Evolutionary conservation across 345 rosid genomes (phyloP).

Genomic region (Streptanthus diversifolius): DNA sequence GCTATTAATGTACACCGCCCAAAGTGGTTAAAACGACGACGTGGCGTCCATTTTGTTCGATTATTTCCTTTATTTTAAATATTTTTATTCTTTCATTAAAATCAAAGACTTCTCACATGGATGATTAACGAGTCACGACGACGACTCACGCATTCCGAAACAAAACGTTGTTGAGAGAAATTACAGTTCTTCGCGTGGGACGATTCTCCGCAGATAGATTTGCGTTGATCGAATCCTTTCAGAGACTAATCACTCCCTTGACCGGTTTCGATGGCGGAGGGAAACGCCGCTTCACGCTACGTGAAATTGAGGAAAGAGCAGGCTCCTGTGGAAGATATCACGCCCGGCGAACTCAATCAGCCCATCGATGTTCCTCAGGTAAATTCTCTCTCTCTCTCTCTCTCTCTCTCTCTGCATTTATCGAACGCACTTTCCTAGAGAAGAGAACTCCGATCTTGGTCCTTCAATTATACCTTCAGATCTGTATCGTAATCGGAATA

Average conservation of each 20-base stretch:
- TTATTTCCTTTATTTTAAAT: not conserved
- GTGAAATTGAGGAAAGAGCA: constrained; percentile 66
- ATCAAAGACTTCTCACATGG: not conserved
- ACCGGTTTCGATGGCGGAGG: constrained; percentile 52
- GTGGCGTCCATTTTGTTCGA: not conserved
- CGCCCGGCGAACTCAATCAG: constrained; percentile 92
- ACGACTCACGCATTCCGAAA: constrained; percentile 26
- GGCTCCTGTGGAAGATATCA: constrained; percentile 55
- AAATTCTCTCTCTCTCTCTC: not conserved
- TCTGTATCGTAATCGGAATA: constrained; percentile 11
- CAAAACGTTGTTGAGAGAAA: constrained; percentile 1
- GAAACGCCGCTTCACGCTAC: constrained; percentile 54
- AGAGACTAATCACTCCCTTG: not conserved
- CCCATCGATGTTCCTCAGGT: constrained; percentile 88
- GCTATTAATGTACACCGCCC: not conserved
- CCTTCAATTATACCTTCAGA: constrained; percentile 9
- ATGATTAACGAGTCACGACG: constrained; percentile 8
- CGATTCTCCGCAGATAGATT: not conserved
- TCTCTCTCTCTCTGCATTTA: constrained; percentile 10
- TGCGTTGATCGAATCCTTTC: not conserved
- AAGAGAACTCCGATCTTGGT: not conserved
- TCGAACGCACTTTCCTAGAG: not conserved
- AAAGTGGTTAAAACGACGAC: constrained; percentile 19
- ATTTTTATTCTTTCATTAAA: not conserved
- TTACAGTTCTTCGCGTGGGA: not conserved